Evolutionary conservation across 495 filamentous ascomycete genomes (phyloP).

Genomic region (Tuber umbilicatum): DNA sequence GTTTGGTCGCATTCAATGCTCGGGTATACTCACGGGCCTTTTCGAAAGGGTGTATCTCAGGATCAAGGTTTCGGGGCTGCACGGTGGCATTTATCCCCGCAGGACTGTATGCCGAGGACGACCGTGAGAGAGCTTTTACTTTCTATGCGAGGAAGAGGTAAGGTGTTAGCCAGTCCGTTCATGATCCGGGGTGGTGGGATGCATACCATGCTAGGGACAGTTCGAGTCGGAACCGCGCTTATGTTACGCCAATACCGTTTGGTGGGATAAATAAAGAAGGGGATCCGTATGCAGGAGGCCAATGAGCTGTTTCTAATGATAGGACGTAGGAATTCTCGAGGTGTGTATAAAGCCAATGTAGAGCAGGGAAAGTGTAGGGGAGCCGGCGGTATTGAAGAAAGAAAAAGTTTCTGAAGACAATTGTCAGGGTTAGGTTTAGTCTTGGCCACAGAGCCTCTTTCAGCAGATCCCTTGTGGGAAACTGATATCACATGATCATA

Average conservation of each 20-base stretch:
- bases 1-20: slow-evolving; percentile 82
- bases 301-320: background rate
- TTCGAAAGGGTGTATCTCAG: slow-evolving; percentile 89
- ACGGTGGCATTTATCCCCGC: slow-evolving; percentile 66
- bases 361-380: background rate
- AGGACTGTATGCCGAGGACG: slow-evolving; percentile 67
- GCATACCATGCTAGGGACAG: background rate
- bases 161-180: background rate
- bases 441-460: background rate
- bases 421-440: background rate
- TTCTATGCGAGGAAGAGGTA: slow-evolving; percentile 52
- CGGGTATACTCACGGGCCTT: slow-evolving; percentile 86
- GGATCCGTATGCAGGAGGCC: background rate
- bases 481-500: no score
- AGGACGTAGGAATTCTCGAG: background rate
- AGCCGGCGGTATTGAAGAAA: background rate
- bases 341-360: background rate
- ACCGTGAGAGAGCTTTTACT: slow-evolving; percentile 85
- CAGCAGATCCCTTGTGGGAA: no score
- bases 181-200: background rate
- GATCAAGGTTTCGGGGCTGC: slow-evolving; percentile 82
- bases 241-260: background rate
- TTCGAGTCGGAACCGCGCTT: background rate
- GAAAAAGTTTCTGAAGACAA: background rate
- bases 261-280: background rate